Conservation (phyloP, 495 filamentous ascomycete species). For the Lentithecium fluviatile region DNA sequence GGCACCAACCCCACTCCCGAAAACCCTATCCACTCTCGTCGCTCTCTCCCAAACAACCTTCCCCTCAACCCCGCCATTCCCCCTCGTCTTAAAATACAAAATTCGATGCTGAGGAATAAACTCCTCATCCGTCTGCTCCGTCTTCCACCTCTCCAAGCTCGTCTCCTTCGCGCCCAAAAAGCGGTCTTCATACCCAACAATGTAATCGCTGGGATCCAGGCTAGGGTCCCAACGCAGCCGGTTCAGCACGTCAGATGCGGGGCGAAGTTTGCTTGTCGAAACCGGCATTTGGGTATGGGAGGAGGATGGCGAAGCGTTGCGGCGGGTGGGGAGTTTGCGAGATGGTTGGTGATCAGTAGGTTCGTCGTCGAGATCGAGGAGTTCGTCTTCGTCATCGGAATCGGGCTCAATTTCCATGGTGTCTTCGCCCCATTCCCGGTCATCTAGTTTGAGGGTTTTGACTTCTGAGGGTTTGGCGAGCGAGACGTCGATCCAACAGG, state of each 20-base stretch:
- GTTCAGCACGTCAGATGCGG: slow-evolving; percentile 63
- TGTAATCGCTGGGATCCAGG: slow-evolving; percentile 60
- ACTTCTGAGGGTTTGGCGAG: slow-evolving; percentile 46
- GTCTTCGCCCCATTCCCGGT: slow-evolving; percentile 51
- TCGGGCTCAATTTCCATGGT: slow-evolving; percentile 43
- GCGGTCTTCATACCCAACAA: slow-evolving; percentile 75
- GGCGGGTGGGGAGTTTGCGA: neutral
- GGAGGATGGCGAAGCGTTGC: neutral
- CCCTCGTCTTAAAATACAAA: slow-evolving; percentile 63
- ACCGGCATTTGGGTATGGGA: neutral
- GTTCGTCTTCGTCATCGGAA: slow-evolving; percentile 40
- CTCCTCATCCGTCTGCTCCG: slow-evolving; percentile 75
- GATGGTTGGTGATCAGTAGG: neutral
- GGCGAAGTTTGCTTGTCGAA: slow-evolving; percentile 41
- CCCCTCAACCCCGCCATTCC: slow-evolving; percentile 45
- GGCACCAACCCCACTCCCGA: slow-evolving; percentile 51
- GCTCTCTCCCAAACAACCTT: slow-evolving; percentile 55
- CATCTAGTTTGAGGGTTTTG: slow-evolving; percentile 46
- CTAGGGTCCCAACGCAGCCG: slow-evolving; percentile 69
- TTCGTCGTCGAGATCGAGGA: slow-evolving; percentile 38
- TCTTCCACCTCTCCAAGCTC: slow-evolving; percentile 65
- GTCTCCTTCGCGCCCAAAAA: slow-evolving; percentile 67
- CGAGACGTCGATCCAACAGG: slow-evolving; percentile 50
- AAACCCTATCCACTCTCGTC: slow-evolving; percentile 57
- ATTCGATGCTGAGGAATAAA: slow-evolving; percentile 83